These are phyloP conservation scores for Ascobolus immersus DNA, from an alignment of 495 filamentous ascomycete genomes.

Conservation along the genomic window DNA sequence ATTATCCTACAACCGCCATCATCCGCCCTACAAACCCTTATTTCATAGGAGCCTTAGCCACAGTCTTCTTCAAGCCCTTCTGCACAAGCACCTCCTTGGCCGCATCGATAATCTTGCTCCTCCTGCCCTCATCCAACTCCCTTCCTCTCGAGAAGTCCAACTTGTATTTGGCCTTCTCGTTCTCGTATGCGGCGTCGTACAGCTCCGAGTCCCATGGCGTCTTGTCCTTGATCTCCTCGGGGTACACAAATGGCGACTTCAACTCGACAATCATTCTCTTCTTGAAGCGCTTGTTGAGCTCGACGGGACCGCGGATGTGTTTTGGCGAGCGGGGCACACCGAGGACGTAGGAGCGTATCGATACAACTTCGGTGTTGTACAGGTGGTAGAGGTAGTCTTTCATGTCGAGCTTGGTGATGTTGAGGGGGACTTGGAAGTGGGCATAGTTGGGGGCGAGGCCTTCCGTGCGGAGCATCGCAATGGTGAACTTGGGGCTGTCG, in stretches of 20 bases:
- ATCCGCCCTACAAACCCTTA: too few relatives aligned
- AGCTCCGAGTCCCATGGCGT: too few relatives aligned
- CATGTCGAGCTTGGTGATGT: constrained; percentile 74
- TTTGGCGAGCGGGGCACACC: too few relatives aligned
- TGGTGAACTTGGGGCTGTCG: constrained; percentile 57
- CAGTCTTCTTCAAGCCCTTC: too few relatives aligned
- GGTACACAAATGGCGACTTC: constrained; percentile 61
- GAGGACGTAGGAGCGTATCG: constrained; percentile 56
- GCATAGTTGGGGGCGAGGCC: constrained; percentile 51
- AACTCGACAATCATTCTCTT: constrained; percentile 89
- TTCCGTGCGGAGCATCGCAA: constrained; percentile 48
- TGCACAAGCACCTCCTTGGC: too few relatives aligned
- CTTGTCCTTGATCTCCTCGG: constrained; percentile 33
- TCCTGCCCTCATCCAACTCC: too few relatives aligned
- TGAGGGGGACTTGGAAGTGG: constrained; percentile 60
- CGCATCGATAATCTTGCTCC: too few relatives aligned
- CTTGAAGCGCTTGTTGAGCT: constrained; percentile 22
- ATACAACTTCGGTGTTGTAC: constrained; percentile 41
- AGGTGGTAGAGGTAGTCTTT: constrained; percentile 62
- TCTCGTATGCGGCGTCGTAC: too few relatives aligned
- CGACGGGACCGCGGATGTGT: constrained; percentile 38
- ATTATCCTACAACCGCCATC: too few relatives aligned
- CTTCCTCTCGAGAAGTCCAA: too few relatives aligned
- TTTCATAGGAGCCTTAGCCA: too few relatives aligned
- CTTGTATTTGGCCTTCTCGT: too few relatives aligned